phyloP scores from a whole-genome alignment of 1,284 basidiomycete species.

The Fomes fomentarius region DNA sequence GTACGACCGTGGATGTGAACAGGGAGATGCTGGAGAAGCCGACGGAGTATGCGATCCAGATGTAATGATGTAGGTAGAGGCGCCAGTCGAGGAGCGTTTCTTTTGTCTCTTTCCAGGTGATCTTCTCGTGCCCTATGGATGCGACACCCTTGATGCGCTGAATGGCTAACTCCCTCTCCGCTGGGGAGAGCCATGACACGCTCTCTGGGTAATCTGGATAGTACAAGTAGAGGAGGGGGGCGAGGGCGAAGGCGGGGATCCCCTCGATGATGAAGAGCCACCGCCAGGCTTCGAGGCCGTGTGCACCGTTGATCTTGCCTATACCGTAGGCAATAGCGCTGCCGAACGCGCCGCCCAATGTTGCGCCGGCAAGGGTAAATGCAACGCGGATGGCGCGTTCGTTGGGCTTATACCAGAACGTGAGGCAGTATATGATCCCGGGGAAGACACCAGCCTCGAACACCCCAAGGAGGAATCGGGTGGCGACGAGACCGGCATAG shows the following conservation, averaged over 20 bases:
- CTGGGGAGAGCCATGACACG: conserved; percentile 40
- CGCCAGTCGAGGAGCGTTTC: conserved; percentile 36
- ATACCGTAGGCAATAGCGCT: conserved; percentile 44
- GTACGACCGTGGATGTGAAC: conserved; percentile 40
- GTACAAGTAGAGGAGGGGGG: conserved; percentile 40
- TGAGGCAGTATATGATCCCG: conserved; percentile 51
- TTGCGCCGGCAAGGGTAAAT: conserved; percentile 41
- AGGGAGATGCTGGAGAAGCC: conserved; percentile 41
- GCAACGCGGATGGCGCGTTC: conserved; percentile 43
- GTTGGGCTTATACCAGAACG: conserved; percentile 45
- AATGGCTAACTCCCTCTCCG: conserved; percentile 37
- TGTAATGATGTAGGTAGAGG: conserved; percentile 36
- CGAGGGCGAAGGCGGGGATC: conserved; percentile 42
- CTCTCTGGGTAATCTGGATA: conserved; percentile 51
- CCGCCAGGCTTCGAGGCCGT: conserved; percentile 39
- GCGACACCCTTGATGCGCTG: conserved; percentile 32
- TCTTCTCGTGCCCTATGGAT: conserved; percentile 32
- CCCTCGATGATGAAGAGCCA: conserved; percentile 54
- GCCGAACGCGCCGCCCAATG: conserved; percentile 48
- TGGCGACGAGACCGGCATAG: conserved; percentile 39
- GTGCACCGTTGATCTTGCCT: conserved; percentile 35
- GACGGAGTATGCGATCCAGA: conserved; percentile 36
- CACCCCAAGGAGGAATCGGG: conserved; percentile 62
- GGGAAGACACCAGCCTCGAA: conserved; percentile 71
- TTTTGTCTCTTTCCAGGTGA: conserved; percentile 33